Percentiles rank a stretch among this genome's conserved stretches.
These are phyloP conservation scores for apple (Malus domestica) DNA, from an alignment of 306 rosid genomes.

Conservation along the genomic window DNA sequence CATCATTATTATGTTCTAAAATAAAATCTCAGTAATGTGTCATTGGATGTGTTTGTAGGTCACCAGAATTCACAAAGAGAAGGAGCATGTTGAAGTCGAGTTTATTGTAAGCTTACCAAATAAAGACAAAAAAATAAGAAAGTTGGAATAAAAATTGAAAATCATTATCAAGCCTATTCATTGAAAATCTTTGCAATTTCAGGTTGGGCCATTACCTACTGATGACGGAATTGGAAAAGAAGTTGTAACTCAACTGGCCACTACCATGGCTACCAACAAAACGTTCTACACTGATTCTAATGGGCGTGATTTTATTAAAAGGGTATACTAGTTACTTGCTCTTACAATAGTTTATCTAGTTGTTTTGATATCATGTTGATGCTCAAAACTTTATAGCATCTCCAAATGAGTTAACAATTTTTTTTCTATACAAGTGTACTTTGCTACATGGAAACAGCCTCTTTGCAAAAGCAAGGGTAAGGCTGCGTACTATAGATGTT, in stretches of 20 bases:
- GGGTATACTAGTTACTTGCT: constrained; percentile 35
- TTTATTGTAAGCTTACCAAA: constrained; percentile 57
- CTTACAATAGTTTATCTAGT: not conserved
- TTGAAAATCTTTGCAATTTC: constrained; percentile 16
- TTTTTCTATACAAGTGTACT: too few species aligned
- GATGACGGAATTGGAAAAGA: constrained; percentile 82
- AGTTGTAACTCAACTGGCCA: constrained; percentile 55
- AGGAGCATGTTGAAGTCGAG: constrained; percentile 93
- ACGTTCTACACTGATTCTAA: constrained; percentile 87
- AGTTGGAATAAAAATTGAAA: not conserved
- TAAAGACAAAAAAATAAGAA: not conserved
- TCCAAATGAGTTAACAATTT: too few species aligned
- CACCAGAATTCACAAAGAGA: constrained; percentile 75
- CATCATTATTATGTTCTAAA: constrained; percentile 8
- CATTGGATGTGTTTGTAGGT: constrained; percentile 33
- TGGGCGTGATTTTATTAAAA: constrained; percentile 83
- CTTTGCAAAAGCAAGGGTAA: too few species aligned
- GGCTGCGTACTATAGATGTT: too few species aligned
- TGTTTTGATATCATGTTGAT: not conserved
- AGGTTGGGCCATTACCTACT: constrained; percentile 94
- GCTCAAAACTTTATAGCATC: not conserved
- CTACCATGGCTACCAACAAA: constrained; percentile 55
- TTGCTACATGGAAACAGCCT: too few species aligned
- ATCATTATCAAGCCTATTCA: not conserved
- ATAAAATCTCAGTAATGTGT: constrained; percentile 9